Evolutionary conservation across 805 yeast genomes (phyloP).

Genomic region (Starmerella riodocensis): DNA sequence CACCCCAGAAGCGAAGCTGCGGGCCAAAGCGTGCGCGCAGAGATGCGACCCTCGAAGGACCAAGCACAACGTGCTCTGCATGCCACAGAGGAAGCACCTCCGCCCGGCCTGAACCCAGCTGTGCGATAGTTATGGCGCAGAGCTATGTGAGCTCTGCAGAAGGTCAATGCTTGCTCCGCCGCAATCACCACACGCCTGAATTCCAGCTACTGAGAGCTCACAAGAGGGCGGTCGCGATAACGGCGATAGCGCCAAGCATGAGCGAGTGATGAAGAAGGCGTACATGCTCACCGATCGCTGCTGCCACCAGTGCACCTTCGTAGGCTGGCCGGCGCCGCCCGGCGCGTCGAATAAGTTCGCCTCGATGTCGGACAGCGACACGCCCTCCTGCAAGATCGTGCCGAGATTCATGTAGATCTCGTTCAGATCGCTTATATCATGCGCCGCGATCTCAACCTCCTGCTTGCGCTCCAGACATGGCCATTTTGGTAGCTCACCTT

Average conservation of each 20-base stretch:
- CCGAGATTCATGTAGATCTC: conserved; percentile 79
- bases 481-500: conserved; percentile 74
- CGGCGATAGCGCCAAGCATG: conserved; percentile 38
- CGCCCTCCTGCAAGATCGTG: conserved; percentile 69
- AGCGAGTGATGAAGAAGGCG: conserved; percentile 55
- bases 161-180: no score
- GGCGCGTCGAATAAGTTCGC: conserved; percentile 63
- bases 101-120: no score
- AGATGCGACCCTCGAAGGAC: no score
- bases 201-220: no score
- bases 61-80: no score
- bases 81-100: no score
- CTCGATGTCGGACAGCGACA: conserved; percentile 68
- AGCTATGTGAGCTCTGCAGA: no score
- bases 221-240: no score
- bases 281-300: conserved; percentile 55
- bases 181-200: no score
- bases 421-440: conserved; percentile 76
- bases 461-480: conserved; percentile 70
- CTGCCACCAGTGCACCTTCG: conserved; percentile 69
- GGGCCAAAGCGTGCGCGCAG: no score
- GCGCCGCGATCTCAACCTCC: conserved; percentile 73
- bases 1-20: no score
- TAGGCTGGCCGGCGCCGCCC: conserved; percentile 56
- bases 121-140: no score